Evolutionary conservation across 106 monocot genomes (phyloP).

Genomic region (Agapanthus africanus): DNA sequence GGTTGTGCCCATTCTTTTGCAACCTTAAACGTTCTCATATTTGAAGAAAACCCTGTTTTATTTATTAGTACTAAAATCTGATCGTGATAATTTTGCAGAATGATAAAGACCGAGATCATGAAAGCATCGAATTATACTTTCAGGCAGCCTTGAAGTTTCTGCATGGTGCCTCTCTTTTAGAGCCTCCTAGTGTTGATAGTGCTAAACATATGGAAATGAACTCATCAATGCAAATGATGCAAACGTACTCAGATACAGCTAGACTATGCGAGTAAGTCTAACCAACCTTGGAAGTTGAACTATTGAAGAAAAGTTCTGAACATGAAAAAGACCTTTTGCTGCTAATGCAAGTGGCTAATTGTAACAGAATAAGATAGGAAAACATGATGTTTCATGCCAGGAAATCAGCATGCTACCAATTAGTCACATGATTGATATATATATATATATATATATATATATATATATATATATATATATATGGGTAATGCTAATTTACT

Average conservation of each 20-base stretch:
- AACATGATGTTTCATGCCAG: neutral
- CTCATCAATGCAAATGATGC: conserved; percentile 26
- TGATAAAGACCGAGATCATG: conserved; percentile 50
- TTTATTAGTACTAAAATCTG: neutral
- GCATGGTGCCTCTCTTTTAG: conserved; percentile 62
- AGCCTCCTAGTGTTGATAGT: conserved; percentile 44
- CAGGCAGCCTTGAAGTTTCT: conserved; percentile 85
- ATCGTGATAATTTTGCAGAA: conserved; percentile 31
- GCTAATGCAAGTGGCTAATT: neutral
- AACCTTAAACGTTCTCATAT: neutral
- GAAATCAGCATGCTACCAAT: neutral
- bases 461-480: neutral
- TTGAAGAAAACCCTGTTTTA: neutral
- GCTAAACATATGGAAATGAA: conserved; percentile 44
- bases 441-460: neutral
- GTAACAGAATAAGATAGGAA: neutral
- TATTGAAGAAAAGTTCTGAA: neutral
- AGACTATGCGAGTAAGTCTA: conserved; percentile 86
- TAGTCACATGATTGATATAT: too few relatives aligned
- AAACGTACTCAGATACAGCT: conserved; percentile 74
- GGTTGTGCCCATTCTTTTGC: neutral
- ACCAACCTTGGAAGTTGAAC: too few relatives aligned
- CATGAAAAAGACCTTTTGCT: neutral
- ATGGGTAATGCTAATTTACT: too few relatives aligned
- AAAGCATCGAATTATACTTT: conserved; percentile 76